Conservation (phyloP, 176 grass and related monocot genomes). For the Areca catechu region DNA sequence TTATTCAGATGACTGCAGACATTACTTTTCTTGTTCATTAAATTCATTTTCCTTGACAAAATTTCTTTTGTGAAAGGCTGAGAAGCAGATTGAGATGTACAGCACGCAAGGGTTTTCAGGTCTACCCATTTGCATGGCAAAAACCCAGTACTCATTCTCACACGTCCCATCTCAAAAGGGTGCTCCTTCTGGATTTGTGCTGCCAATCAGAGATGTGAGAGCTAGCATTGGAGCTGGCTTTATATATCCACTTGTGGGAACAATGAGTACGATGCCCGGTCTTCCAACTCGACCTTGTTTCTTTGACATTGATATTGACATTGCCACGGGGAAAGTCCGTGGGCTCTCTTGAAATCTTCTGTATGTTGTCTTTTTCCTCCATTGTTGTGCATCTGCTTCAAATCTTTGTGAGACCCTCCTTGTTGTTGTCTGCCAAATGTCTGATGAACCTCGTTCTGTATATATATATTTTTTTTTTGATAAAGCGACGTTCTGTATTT, state of each 20-base stretch:
- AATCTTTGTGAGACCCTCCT: too few species aligned
- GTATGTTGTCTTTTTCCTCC: too few species aligned
- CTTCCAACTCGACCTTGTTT: slow-evolving; percentile 94
- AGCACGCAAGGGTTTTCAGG: slow-evolving; percentile 72
- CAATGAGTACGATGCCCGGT: slow-evolving; percentile 95
- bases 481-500: too few species aligned
- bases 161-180: slow-evolving; percentile 41
- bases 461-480: too few species aligned
- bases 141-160: slow-evolving; percentile 94
- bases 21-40: too few species aligned
- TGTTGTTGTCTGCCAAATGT: too few species aligned
- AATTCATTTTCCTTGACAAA: neutral
- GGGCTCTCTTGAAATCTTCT: slow-evolving; percentile 50
- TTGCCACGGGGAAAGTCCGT: slow-evolving; percentile 49
- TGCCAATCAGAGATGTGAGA: slow-evolving; percentile 83
- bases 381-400: too few species aligned
- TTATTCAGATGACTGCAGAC: too few species aligned
- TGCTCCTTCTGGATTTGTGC: slow-evolving; percentile 46
- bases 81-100: slow-evolving; percentile 95
- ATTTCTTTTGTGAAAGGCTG: slow-evolving; percentile 37
- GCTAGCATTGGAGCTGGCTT: slow-evolving; percentile 92
- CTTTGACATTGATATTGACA: slow-evolving; percentile 69
- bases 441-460: too few species aligned
- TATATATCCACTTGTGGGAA: slow-evolving; percentile 80
- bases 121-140: slow-evolving; percentile 94